These are phyloP conservation scores for Chenopodium berlandieri DNA, from an alignment of 148 eudicot species.

Conservation along the genomic window DNA sequence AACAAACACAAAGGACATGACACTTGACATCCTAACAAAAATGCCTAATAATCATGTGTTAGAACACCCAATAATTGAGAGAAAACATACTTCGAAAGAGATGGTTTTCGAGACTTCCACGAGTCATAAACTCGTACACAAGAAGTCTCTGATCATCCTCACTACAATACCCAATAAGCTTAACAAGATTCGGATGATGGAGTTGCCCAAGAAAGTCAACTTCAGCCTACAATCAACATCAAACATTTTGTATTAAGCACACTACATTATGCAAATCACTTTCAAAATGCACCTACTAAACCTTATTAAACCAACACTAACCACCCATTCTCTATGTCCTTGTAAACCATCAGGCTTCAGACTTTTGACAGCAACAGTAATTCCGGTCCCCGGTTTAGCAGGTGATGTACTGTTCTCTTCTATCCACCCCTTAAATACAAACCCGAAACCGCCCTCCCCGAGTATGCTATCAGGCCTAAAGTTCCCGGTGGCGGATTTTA, in stretches of 20 bases:
- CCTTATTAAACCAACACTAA: slow-evolving; percentile 41
- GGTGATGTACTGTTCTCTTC: slow-evolving; percentile 90
- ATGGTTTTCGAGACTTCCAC: slow-evolving; percentile 99
- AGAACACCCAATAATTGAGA: not conserved
- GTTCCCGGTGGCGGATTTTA: slow-evolving; percentile 92
- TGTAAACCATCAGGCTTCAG: slow-evolving; percentile 94
- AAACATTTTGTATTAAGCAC: slow-evolving; percentile 1
- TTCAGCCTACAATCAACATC: slow-evolving; percentile 64
- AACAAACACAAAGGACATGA: slow-evolving; percentile 3
- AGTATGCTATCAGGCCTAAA: slow-evolving; percentile 96
- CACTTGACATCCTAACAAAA: not conserved
- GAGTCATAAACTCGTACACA: slow-evolving; percentile 95
- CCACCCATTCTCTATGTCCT: slow-evolving; percentile 99
- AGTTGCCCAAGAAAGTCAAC: slow-evolving; percentile 94
- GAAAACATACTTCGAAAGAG: slow-evolving; percentile 80
- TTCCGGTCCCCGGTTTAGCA: slow-evolving; percentile 89
- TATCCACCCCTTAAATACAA: slow-evolving; percentile 95
- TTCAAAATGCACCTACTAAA: slow-evolving; percentile 11
- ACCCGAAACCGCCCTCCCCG: slow-evolving; percentile 98
- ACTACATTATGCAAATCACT: slow-evolving; percentile 1
- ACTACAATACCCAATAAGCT: slow-evolving; percentile 88
- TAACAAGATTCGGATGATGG: slow-evolving; percentile 95
- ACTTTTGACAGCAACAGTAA: slow-evolving; percentile 94
- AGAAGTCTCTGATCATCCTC: slow-evolving; percentile 96
- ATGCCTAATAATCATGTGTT: slow-evolving; percentile 5